phyloP scores from a whole-genome alignment of 768 basidiomycete genomes.

The Candolleomyces eurysporus region DNA sequence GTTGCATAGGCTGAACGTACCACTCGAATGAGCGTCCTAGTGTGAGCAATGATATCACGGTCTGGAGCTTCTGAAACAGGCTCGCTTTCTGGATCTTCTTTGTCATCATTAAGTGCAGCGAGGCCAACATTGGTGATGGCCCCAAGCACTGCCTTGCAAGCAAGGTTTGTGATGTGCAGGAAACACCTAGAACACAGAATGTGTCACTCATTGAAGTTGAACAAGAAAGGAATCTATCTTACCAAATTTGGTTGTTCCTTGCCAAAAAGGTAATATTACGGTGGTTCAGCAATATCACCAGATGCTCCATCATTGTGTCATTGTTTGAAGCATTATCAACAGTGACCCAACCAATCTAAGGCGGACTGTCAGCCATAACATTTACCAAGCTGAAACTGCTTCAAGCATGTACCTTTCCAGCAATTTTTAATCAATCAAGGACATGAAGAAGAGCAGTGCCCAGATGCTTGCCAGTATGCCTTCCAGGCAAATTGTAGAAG shows the following conservation, averaged over 20 bases:
- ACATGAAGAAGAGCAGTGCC: constrained; percentile 18
- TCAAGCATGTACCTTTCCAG: neutral
- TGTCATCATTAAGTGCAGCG: too few relatives aligned
- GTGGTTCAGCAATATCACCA: constrained; percentile 7
- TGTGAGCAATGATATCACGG: too few relatives aligned
- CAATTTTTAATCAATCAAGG: neutral
- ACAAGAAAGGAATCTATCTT: too few relatives aligned
- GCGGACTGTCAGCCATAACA: too few relatives aligned
- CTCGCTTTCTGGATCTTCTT: too few relatives aligned
- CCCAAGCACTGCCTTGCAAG: constrained; percentile 15
- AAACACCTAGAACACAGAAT: constrained; percentile 20
- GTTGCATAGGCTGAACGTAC: too few relatives aligned
- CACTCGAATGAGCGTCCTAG: too few relatives aligned
- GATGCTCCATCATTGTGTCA: constrained; percentile 8
- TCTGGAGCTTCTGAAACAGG: too few relatives aligned
- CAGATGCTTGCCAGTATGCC: too few relatives aligned
- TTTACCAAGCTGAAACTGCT: neutral
- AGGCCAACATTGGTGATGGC: constrained; percentile 14
- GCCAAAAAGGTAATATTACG: constrained; percentile 11
- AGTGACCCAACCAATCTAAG: constrained; percentile 19
- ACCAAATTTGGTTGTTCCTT: constrained; percentile 13
- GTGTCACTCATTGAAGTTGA: too few relatives aligned
- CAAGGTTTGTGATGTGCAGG: constrained; percentile 24
- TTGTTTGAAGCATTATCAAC: constrained; percentile 22
- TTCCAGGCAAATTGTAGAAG: constrained; percentile 28